Evolutionary conservation across 1,284 basidiomycete genomes (phyloP).

Genomic region (Sphagnurus paluster): DNA sequence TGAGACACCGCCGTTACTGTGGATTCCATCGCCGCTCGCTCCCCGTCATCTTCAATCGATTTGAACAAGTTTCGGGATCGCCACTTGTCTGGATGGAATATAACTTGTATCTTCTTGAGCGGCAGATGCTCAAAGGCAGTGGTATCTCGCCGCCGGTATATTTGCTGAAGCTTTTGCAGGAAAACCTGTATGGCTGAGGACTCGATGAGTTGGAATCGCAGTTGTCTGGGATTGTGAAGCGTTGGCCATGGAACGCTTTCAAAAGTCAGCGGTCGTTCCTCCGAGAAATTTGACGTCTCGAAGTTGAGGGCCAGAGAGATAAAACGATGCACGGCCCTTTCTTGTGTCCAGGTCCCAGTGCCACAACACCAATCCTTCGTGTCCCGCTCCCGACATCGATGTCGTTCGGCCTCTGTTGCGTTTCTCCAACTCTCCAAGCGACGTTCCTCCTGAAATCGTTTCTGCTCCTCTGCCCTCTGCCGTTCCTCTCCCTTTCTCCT

Average conservation of each 20-base stretch:
- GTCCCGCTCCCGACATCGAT: slow-evolving; percentile 16
- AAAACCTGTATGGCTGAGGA: slow-evolving; percentile 10
- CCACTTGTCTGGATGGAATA: slow-evolving; percentile 23
- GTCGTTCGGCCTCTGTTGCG: slow-evolving; percentile 8
- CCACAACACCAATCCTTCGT: slow-evolving; percentile 1
- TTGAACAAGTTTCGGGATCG: slow-evolving; percentile 12
- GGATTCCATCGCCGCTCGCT: not conserved
- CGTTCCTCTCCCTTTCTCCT: slow-evolving; percentile 1
- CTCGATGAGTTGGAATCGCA: not conserved
- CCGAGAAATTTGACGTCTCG: slow-evolving; percentile 14
- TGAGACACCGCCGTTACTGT: not conserved
- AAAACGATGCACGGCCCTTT: slow-evolving; percentile 14
- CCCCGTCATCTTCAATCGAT: slow-evolving; percentile 9
- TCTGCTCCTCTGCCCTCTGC: slow-evolving; percentile 9
- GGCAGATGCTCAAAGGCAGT: not conserved
- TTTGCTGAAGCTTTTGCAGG: slow-evolving; percentile 17
- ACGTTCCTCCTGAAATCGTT: slow-evolving; percentile 7
- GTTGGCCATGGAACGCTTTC: slow-evolving; percentile 20
- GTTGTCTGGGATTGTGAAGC: slow-evolving; percentile 6
- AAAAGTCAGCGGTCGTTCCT: slow-evolving; percentile 14
- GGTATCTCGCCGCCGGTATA: not conserved
- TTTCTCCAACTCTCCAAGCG: slow-evolving; percentile 6
- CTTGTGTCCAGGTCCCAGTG: slow-evolving; percentile 1
- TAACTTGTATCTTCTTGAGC: slow-evolving; percentile 7
- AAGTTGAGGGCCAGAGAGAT: slow-evolving; percentile 9